These are phyloP conservation scores for Suhomyces panamericanus DNA, from an alignment of 1,139 yeast genomes.

Conservation along the genomic window DNA sequence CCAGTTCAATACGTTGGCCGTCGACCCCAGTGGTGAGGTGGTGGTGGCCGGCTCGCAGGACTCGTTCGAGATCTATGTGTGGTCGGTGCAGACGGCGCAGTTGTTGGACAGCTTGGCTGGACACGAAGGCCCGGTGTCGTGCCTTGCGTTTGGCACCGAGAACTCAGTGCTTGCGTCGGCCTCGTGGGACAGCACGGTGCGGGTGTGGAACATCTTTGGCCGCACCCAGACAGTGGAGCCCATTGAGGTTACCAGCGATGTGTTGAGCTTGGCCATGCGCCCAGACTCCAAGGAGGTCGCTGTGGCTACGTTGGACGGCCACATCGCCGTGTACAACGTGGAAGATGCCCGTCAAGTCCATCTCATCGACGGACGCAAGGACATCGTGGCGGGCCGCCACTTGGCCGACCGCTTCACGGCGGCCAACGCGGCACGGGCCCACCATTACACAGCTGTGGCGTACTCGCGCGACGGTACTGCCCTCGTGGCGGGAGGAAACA, in stretches of 20 bases:
- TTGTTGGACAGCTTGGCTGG: constrained; percentile 84
- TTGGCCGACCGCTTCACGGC: constrained; percentile 79
- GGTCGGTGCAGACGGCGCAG: constrained; percentile 98
- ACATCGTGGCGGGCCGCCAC: constrained; percentile 85
- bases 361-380: constrained; percentile 81
- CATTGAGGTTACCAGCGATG: constrained; percentile 80
- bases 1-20: constrained; percentile 87
- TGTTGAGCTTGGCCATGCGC: constrained; percentile 77
- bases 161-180: constrained; percentile 82
- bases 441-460: constrained; percentile 75
- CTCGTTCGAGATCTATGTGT: constrained; percentile 84
- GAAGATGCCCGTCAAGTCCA: constrained; percentile 81
- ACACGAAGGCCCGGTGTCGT: constrained; percentile 94
- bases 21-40: constrained; percentile 96
- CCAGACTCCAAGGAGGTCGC: constrained; percentile 93
- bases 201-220: constrained; percentile 91
- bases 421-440: constrained; percentile 79
- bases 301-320: constrained; percentile 87
- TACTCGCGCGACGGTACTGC: constrained; percentile 90
- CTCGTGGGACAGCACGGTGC: constrained; percentile 93
- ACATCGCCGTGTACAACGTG: constrained; percentile 78
- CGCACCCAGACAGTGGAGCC: constrained; percentile 89
- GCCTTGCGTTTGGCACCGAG: constrained; percentile 82
- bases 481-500: constrained; percentile 90
- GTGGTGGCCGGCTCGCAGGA: constrained; percentile 95